These are phyloP conservation scores for Claviceps cyperi DNA, from an alignment of 2,329 filamentous ascomycete genomes.

Conservation along the genomic window DNA sequence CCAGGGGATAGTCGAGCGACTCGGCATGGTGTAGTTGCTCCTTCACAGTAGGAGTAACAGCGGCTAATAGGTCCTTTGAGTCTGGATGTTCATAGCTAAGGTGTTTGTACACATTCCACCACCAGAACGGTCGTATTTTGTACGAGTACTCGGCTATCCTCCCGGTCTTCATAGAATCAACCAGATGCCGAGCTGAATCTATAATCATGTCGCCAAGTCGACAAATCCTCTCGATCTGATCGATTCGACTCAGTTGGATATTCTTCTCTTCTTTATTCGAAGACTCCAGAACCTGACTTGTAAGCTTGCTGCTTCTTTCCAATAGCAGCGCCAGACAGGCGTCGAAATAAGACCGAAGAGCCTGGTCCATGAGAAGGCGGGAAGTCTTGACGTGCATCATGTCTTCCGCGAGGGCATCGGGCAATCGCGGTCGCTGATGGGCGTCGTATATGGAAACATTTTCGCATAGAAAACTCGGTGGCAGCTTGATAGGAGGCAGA, in stretches of 20 bases:
- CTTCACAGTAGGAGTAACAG: slow-evolving; percentile 14
- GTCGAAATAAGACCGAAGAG: slow-evolving; percentile 19
- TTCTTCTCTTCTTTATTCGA: slow-evolving; percentile 3
- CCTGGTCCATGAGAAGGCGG: slow-evolving; percentile 14
- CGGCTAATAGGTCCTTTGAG: slow-evolving; percentile 17
- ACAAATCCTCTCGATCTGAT: slow-evolving; percentile 9
- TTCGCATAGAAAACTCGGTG: slow-evolving; percentile 39
- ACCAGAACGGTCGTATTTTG: slow-evolving; percentile 23
- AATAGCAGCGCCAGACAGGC: slow-evolving; percentile 13
- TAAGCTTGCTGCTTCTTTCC: slow-evolving; percentile 8
- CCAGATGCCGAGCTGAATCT: slow-evolving; percentile 22
- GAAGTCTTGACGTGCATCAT: slow-evolving; percentile 18
- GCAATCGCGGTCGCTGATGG: slow-evolving; percentile 15
- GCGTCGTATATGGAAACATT: slow-evolving; percentile 27
- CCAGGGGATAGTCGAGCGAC: slow-evolving; percentile 17
- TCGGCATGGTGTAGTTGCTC: slow-evolving; percentile 17
- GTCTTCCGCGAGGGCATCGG: slow-evolving; percentile 18
- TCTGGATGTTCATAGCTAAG: slow-evolving; percentile 16
- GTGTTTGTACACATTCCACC: slow-evolving; percentile 24
- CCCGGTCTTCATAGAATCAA: slow-evolving; percentile 20
- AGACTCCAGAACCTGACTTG: slow-evolving; percentile 7
- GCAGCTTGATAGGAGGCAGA: slow-evolving; percentile 39
- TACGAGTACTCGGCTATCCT: slow-evolving; percentile 21
- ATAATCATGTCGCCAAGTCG: slow-evolving; percentile 21
- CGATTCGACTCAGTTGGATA: slow-evolving; percentile 4